Evolutionary conservation across 208 protist genomes (phyloP).

Genomic region (Leishmania amazonensis): DNA sequence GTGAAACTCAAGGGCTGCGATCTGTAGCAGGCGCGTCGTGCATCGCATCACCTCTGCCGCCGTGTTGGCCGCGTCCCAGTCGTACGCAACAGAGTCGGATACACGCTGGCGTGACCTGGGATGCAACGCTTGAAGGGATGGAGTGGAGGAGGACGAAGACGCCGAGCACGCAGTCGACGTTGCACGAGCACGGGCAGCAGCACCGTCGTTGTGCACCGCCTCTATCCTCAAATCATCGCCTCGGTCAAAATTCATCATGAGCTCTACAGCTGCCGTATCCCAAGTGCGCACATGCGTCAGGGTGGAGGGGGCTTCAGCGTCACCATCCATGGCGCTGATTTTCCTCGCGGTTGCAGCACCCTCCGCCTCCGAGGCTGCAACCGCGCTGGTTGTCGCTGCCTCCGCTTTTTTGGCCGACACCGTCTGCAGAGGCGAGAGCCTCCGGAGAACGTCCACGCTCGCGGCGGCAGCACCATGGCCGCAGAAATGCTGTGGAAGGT

Average conservation of each 20-base stretch:
- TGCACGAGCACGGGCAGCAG: not conserved
- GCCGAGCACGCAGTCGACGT: conserved; percentile 3
- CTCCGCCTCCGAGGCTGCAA: not conserved
- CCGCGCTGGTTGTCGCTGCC: not conserved
- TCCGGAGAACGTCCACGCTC: not conserved
- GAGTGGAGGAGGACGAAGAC: not conserved
- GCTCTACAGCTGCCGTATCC: not conserved
- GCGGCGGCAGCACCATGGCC: not conserved
- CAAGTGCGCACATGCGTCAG: not conserved
- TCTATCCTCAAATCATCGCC: not conserved
- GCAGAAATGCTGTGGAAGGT: not conserved
- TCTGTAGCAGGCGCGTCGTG: conserved; percentile 57
- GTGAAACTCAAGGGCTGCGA: conserved; percentile 52
- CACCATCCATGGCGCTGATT: not conserved
- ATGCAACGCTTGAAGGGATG: not conserved
- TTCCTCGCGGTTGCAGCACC: not conserved
- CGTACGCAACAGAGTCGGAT: conserved; percentile 13
- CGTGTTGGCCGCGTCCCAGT: conserved; percentile 31
- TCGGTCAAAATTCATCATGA: not conserved
- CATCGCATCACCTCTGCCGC: conserved; percentile 51
- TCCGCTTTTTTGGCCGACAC: not conserved
- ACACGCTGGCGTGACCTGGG: not conserved
- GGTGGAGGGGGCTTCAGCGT: not conserved
- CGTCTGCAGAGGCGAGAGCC: not conserved
- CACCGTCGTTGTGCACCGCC: not conserved